These are phyloP conservation scores for Nemania sp. DNA, from an alignment of 2,329 filamentous ascomycete genomes.

Conservation along the genomic window DNA sequence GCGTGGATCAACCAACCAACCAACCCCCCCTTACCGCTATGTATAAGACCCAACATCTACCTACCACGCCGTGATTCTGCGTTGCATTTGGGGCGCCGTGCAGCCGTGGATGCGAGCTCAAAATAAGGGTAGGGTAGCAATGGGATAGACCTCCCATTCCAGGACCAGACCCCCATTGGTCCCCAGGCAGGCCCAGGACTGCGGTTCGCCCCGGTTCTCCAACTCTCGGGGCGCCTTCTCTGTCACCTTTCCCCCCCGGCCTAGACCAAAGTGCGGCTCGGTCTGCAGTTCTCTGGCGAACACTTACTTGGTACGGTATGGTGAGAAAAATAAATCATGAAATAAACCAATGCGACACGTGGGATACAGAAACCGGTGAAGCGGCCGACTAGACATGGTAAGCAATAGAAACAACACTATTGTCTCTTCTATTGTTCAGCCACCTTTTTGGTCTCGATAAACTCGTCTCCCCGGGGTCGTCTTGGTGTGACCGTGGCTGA, in stretches of 20 bases:
- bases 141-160: constrained; percentile 12
- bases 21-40: constrained; percentile 20
- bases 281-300: constrained; percentile 16
- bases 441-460: constrained; percentile 16
- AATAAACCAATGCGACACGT: constrained; percentile 20
- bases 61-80: constrained; percentile 12
- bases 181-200: constrained; percentile 26
- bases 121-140: constrained; percentile 31
- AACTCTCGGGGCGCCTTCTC: constrained; percentile 29
- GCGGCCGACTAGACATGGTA: constrained; percentile 15
- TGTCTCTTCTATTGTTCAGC: constrained; percentile 30
- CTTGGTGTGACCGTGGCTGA: constrained; percentile 30
- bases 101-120: constrained; percentile 21
- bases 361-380: constrained; percentile 29
- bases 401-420: constrained; percentile 36
- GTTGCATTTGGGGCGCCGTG: constrained; percentile 29
- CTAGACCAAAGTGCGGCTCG: constrained; percentile 27
- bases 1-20: background rate
- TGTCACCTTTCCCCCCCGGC: background rate
- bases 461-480: constrained; percentile 5
- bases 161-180: constrained; percentile 27
- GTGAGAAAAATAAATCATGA: constrained; percentile 8
- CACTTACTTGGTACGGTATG: background rate
- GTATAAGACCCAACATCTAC: constrained; percentile 9
- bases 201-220: constrained; percentile 36